Base-by-base conservation (phyloP, 2,329 filamentous ascomycete genomes). In the Raffaelea arxii region DNA sequence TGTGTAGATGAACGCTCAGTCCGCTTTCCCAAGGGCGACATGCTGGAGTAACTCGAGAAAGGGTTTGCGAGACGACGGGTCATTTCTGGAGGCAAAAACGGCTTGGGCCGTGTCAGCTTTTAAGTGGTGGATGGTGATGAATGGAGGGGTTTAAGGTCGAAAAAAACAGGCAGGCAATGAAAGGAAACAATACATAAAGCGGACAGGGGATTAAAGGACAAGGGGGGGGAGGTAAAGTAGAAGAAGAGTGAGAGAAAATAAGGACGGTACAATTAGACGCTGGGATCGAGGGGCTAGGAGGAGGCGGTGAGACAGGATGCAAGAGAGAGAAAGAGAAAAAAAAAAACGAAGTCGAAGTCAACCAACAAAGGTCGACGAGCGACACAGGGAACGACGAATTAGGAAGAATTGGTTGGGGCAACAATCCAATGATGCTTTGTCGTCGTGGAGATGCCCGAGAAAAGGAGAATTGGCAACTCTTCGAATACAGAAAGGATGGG, bases 21-120 rank as follows among this genome's bases (percentile, higher is more conserved):
- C 52, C 64, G 59, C 65, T 68, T 74, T 61, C 77, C 74, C 53
- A 63, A 59, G 46, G 65, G 62, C 50, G 67, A 60, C 66, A 68
- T 73, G 62, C 63, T 68, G 62, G 67, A 66, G 53, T 65, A 65
- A 53, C 59, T 70, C 58, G 69, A 69, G 60, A 80, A 79, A 49
- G 73, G 75, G 56, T 78, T 78, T 53, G 68, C 63, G 55, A 80
- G 68, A 66, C 71, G 75, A 65, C 74, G 75, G 62, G 75, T 75
- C 76, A 80, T 78, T 52, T 69, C 68, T 52, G 32, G 25, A 38
- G 24, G 21, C 25, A 27, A 25, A 30, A 43, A 18, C 45, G 21
- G 46, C 43, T 25, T 41, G 44, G 36, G 22, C 10, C 14, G 22
- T 16, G 25, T 32, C 27, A 32, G 27, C 27, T 10, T n/a, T n/a